Evolutionary conservation across 345 rosid genomes (phyloP), one percentile per base, ranked within the genome.

Genomic region (Eutrema yunnanense): DNA sequence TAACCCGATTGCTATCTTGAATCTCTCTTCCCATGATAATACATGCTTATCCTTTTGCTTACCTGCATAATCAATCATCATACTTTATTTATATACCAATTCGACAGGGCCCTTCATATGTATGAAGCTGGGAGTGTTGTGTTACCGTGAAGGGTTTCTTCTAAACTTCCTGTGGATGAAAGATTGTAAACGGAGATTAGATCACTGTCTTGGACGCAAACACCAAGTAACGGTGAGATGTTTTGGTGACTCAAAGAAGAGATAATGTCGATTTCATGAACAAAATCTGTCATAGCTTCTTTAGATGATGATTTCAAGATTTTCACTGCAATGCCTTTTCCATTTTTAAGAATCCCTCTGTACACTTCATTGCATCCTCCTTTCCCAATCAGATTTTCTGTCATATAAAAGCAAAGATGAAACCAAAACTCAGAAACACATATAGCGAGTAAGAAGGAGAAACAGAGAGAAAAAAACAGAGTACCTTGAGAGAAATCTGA

Each of bases 281-380:
- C 81, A 77, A 91, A 89, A 61, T 86, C 81, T 67, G 66, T 80
- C 75, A 73, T 74, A 52, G 88, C 86, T 75, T 84, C 86, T 62
- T 60, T 64, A 5, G 89, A 81, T 34, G 96, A 82, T 27, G 96
- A 80, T 62, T 78, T 82, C 78, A 80, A 82, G 75, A 86, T 80
- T 80, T 91, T 94, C 36, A 89, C 85, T 6, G 96, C 98, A 41
- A 88, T 82, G 51, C 61, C 70, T 62, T 78, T 82, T 40, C 96
- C 90, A 81, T 88, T 85, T 0, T 75, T 79, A 56, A 91, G 88
- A 61, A 70, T 73, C 43, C 97, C 98, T 71, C 72, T 89, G 65
- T 84, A 94, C 3, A 94, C 97, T 6, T 72, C 85, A 53, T 77
- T 91, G 30, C 84, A 82, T 40, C 96, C 98, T 68, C 98, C 98